Conservation (phyloP, 225 moss, liverwort and hornwort species). For the Pseudoscleropodium purum region DNA sequence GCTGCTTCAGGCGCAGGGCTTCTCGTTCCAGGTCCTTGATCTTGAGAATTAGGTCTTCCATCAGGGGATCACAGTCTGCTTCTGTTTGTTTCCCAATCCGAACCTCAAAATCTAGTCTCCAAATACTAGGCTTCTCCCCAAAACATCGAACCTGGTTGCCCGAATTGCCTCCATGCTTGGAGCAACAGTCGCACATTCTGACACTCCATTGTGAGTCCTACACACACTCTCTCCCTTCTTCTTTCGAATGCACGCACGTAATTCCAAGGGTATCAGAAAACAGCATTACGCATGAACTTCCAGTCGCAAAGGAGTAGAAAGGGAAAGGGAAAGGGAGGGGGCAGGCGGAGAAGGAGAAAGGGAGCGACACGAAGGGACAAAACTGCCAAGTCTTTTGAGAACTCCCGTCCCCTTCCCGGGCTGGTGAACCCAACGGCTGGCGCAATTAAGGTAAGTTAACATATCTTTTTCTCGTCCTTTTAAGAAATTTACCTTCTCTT, state of each 20-base stretch:
- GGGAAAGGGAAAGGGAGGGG: neutral
- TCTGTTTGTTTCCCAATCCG: neutral
- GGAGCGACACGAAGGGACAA: slow-evolving; percentile 5
- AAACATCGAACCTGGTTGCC: neutral
- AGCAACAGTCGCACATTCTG: neutral
- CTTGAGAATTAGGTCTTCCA: slow-evolving; percentile 28
- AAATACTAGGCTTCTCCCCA: no score
- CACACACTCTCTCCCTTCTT: neutral
- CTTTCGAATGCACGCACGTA: neutral
- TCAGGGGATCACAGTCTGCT: neutral
- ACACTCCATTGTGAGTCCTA: neutral
- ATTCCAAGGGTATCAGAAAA: neutral
- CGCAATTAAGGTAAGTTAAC: neutral
- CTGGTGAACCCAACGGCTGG: neutral
- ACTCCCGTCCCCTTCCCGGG: neutral
- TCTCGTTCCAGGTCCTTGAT: slow-evolving; percentile 32
- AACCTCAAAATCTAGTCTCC: neutral
- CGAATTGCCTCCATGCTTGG: neutral
- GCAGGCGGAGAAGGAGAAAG: neutral
- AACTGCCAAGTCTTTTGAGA: neutral
- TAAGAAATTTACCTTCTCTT: neutral
- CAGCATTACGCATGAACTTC: neutral
- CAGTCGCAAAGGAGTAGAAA: neutral
- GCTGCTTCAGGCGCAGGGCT: slow-evolving; percentile 19
- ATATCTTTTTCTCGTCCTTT: neutral